Base-by-base conservation (phyloP, 176 grass and related monocot species). In the Cenchrus purpureus region DNA sequence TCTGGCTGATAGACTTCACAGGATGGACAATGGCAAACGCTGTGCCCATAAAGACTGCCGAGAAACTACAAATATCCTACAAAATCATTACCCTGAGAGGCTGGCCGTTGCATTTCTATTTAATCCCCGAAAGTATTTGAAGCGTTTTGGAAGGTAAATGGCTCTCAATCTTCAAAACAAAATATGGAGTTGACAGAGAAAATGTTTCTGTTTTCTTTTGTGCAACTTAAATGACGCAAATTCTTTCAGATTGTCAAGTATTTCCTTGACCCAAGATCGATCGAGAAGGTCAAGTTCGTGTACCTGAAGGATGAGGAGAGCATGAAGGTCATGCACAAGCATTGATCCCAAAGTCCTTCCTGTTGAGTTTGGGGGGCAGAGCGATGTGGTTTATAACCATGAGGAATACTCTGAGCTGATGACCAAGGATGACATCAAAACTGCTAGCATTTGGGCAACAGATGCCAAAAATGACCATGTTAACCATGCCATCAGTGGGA, bases 81-180 rank as follows among this genome's bases (percentile, higher is more conserved):
- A 98, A 87, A 95, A 87, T 80, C 93, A 98, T 61, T 98, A 98
- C 53, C 96, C 91, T 28, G 93, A 98, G 86, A 93, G 96, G 58
- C 86, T 98, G 45, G 83, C 78, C 55, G 52, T 68, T 86, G 86
- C 86, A n/a, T 88, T 95, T 87, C n/a, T 98, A 17, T 91, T 92
- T 72, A 91, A 95, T 68, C 89, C 93, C 96, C 96, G 19, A 92
- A 78, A 91, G 76, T 98, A 87, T 98, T 98, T 75, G 87, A 95
- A 78, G 66, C 88, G 12, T 94, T 92, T 86, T 98, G 70, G 74
- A 98, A 95, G 96, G 96, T 94, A 81, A 34, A 25, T 1, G 6
- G 6, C 65, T 82, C 37, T 73, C 34, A 75, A 9, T 17, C 10
- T 75, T 56, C 4, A 15, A 46, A 73, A 64, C 3, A 15, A 20